Conservation (phyloP, 306 rosid species). For the Carpinus viminea region DNA sequence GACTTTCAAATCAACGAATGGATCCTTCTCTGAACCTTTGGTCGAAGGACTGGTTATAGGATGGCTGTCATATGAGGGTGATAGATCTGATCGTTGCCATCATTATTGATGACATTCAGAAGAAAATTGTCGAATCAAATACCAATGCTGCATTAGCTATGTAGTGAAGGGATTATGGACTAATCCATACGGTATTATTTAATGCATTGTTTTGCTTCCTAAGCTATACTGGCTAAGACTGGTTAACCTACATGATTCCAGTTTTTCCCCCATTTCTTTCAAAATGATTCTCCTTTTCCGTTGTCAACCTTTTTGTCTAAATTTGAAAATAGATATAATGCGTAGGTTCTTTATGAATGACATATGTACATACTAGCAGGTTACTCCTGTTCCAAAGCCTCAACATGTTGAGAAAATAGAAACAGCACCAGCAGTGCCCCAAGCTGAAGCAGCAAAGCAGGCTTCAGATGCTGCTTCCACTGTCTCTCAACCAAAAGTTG, state of each 20-base stretch:
- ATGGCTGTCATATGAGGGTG: background rate
- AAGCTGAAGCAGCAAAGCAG: conserved; percentile 61
- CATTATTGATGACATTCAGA: background rate
- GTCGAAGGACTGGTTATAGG: background rate
- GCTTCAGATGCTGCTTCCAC: conserved; percentile 46
- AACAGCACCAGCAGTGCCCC: conserved; percentile 43
- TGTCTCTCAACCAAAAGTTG: conserved; percentile 73
- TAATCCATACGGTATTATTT: background rate
- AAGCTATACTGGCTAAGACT: conserved; percentile 16
- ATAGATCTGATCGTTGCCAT: background rate
- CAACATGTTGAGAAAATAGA: conserved; percentile 66
- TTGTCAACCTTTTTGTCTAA: background rate
- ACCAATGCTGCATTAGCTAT: background rate
- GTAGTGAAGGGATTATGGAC: background rate
- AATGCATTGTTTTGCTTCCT: conserved; percentile 10
- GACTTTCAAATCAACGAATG: background rate
- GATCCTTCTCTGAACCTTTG: background rate
- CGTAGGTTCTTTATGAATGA: conserved; percentile 13
- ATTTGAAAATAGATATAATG: conserved; percentile 14
- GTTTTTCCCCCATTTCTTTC: background rate
- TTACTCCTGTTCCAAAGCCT: conserved; percentile 57
- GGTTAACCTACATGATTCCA: conserved; percentile 15
- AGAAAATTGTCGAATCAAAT: background rate
- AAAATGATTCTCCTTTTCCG: background rate
- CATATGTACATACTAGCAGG: conserved; percentile 40